Percentiles rank a stretch among this genome's conserved stretches.
Evolutionary conservation across 1,284 basidiomycete species (phyloP).

Genomic region (Sporisorium exsertum): DNA sequence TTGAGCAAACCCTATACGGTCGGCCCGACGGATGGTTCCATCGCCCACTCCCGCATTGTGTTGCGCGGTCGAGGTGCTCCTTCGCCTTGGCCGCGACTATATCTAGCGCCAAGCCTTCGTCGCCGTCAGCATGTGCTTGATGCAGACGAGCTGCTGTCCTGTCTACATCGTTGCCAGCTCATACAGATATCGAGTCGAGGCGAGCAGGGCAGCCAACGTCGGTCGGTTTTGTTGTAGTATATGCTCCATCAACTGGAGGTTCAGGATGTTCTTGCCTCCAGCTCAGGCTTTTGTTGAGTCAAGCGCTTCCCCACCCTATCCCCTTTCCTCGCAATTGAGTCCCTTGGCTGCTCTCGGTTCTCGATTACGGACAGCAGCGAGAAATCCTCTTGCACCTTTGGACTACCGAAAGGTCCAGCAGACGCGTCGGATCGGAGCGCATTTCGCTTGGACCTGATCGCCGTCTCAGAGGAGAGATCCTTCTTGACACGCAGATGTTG

Average conservation of each 20-base stretch:
- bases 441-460: constrained; percentile 8
- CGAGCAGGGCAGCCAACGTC: not conserved
- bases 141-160: not conserved
- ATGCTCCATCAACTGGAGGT: constrained; percentile 4
- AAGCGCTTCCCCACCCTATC: not conserved
- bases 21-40: not conserved
- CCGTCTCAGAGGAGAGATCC: not conserved
- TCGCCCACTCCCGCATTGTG: not conserved
- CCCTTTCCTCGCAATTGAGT: not conserved
- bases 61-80: not conserved
- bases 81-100: not conserved
- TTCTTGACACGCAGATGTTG: constrained; percentile 23
- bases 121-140: not conserved
- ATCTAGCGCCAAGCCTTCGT: not conserved
- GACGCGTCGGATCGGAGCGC: constrained; percentile 5
- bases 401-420: constrained; percentile 1
- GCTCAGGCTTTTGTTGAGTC: constrained; percentile 8
- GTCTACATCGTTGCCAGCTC: not conserved
- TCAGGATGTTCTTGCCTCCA: constrained; percentile 12
- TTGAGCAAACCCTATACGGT: not conserved
- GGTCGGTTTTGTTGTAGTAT: not conserved
- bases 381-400: not conserved
- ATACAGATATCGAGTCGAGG: not conserved
- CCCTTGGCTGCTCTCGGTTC: constrained; percentile 1
- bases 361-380: constrained; percentile 3